These are phyloP conservation scores for Cyberlindnera maclurae DNA, from an alignment of 805 yeast species.

Conservation along the genomic window DNA sequence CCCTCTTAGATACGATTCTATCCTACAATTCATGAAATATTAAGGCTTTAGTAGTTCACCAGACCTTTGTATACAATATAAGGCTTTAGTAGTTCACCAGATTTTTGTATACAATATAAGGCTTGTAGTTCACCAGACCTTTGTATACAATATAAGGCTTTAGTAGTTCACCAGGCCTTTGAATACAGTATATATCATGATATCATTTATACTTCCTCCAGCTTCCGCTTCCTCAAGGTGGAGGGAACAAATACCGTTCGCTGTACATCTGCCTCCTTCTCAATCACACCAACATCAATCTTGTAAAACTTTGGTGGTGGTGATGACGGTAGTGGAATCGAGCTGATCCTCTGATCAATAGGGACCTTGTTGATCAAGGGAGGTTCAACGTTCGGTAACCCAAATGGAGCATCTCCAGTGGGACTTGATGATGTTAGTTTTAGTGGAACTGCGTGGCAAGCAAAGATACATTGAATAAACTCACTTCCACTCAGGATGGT, in stretches of 20 bases:
- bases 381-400: conserved; percentile 12
- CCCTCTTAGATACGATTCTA: not conserved
- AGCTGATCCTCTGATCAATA: conserved; percentile 19
- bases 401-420: conserved; percentile 1
- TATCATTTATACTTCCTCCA: not conserved
- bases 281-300: conserved; percentile 3
- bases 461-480: not conserved
- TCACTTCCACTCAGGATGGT: conserved; percentile 56
- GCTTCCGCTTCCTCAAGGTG: conserved; percentile 1
- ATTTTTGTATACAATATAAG: no score
- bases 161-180: no score
- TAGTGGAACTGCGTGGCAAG: not conserved
- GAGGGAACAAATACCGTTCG: conserved; percentile 6
- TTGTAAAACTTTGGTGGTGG: conserved; percentile 19
- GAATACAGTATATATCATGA: no score
- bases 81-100: no score
- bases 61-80: no score
- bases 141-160: no score
- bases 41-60: no score
- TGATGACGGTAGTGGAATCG: conserved; percentile 26
- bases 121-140: no score
- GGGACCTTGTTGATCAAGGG: not conserved
- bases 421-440: conserved; percentile 1
- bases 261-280: conserved; percentile 3
- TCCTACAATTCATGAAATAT: not conserved